A percentile compares a stretch with the other conserved stretches of the same genome.
Conservation (phyloP, 2,329 filamentous ascomycete species). For the Curvularia verruculosa region DNA sequence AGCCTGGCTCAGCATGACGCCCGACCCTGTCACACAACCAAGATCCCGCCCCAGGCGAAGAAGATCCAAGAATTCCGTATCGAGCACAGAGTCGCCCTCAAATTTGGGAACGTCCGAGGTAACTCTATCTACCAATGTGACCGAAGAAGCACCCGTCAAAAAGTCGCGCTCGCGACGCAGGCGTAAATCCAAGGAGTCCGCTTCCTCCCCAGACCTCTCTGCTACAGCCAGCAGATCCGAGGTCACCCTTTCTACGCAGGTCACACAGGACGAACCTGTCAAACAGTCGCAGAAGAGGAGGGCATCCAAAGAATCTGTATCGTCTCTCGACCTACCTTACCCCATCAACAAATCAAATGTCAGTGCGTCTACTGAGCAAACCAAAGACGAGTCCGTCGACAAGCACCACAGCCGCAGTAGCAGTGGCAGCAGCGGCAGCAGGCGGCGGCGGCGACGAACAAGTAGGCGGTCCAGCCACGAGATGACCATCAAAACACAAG, state of each 20-base stretch:
- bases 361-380: slow-evolving; percentile 32
- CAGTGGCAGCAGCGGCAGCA: slow-evolving; percentile 30
- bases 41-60: slow-evolving; percentile 45
- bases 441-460: slow-evolving; percentile 33
- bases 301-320: slow-evolving; percentile 39
- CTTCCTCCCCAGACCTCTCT: slow-evolving; percentile 35
- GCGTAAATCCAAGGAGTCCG: slow-evolving; percentile 37
- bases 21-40: slow-evolving; percentile 61
- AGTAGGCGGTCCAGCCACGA: slow-evolving; percentile 37
- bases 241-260: slow-evolving; percentile 29
- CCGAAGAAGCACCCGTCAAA: slow-evolving; percentile 21
- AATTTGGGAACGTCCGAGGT: slow-evolving; percentile 38
- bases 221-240: slow-evolving; percentile 35
- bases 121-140: slow-evolving; percentile 33
- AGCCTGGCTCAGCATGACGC: slow-evolving; percentile 65
- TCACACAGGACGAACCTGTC: slow-evolving; percentile 24
- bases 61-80: slow-evolving; percentile 39
- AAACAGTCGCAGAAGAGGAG: slow-evolving; percentile 43
- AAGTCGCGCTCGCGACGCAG: slow-evolving; percentile 44
- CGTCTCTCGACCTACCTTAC: slow-evolving; percentile 31
- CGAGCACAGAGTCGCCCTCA: slow-evolving; percentile 34
- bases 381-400: slow-evolving; percentile 23
- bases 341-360: slow-evolving; percentile 37
- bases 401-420: slow-evolving; percentile 30
- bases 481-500: slow-evolving; percentile 32